These are phyloP conservation scores for Clarireedia monteithiana DNA, from an alignment of 2,329 filamentous ascomycete species.

Conservation along the genomic window DNA sequence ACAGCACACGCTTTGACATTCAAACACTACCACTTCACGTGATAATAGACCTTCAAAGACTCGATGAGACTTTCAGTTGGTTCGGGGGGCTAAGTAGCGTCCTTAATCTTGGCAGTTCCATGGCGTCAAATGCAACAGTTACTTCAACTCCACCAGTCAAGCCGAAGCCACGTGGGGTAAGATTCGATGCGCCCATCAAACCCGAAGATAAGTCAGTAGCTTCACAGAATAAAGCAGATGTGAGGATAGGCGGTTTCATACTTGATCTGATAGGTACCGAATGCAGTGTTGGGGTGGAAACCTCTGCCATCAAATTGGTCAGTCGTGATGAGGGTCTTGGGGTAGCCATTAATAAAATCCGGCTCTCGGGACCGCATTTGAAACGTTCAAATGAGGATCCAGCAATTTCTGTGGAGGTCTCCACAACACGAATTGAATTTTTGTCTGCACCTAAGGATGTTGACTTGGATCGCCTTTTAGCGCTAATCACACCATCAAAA, in stretches of 20 bases:
- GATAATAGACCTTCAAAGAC: conserved; percentile 65
- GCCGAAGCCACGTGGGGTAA: conserved; percentile 46
- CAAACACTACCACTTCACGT: conserved; percentile 71
- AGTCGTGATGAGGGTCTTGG: conserved; percentile 66
- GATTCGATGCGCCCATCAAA: conserved; percentile 43
- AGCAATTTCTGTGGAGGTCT: conserved; percentile 54
- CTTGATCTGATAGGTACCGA: conserved; percentile 70
- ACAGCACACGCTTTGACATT: conserved; percentile 50
- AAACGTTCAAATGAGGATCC: conserved; percentile 45
- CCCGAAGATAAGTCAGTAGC: conserved; percentile 23
- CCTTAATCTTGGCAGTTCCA: conserved; percentile 78
- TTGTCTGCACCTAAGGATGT: conserved; percentile 63
- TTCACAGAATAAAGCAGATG: conserved; percentile 55
- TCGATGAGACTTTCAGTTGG: conserved; percentile 82
- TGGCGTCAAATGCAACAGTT: conserved; percentile 62
- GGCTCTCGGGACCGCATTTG: conserved; percentile 62
- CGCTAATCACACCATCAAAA: conserved; percentile 84
- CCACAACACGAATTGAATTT: conserved; percentile 65
- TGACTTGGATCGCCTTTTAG: conserved; percentile 75
- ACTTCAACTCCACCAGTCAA: conserved; percentile 31
- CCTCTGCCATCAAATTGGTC: conserved; percentile 75
- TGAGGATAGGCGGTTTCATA: conserved; percentile 68
- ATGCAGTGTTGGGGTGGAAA: conserved; percentile 66
- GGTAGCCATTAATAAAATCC: conserved; percentile 67
- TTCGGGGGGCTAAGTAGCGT: conserved; percentile 91